Base-by-base conservation (phyloP, 2,329 filamentous ascomycete species). In the Acarospora socialis region DNA sequence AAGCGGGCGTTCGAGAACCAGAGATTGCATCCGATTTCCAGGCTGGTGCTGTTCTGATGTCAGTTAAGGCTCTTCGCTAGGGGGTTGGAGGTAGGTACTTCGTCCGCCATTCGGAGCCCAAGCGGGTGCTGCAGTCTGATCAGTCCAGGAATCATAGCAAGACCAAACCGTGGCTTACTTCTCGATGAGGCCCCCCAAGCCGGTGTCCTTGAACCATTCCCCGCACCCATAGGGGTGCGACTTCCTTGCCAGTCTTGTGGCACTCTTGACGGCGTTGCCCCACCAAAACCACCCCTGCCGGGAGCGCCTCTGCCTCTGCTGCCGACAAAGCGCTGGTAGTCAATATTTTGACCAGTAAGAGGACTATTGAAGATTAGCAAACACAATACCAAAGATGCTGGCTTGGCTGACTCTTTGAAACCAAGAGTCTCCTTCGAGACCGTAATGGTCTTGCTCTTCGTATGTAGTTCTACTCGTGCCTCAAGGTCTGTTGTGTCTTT, bases 401-500 rank as follows among this genome's bases (percentile, higher is more conserved):
- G n/a, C 20, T 33, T 18, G 30, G 56, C 60, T 38, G 71, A 81
- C 62, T 98, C 87, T 54, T 87, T 86, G 58, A 92, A 80, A 15
- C 71, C 72, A n/a, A 98, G 61, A 35, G 78, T 72, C 7, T 80
- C 76, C 51, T 92, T 92, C 13, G 75, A 70, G 21, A 95, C 73
- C 5, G 78, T 84, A 39, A 95, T 73, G 10, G 81, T 79, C 64
- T 94, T 95, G 59, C 77, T 82, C 62, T 92, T 93, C 4, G 86
- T 86, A 52, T 95, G 87, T 22, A 98, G 63, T 57, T 98, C 90
- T 24, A 98, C 80, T 41, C 86, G 79, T 18, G 83, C 87, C 47
- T 80, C 73, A 3, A 72, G 72, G 46, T 92, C 86, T 5, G 82
- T 92, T 1, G 87, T 80, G 51, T 95, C 87, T 52, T 93, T 94